Evolutionary conservation across 2,329 filamentous ascomycete species (phyloP).

Genomic region (Fusarium lyarnte): DNA sequence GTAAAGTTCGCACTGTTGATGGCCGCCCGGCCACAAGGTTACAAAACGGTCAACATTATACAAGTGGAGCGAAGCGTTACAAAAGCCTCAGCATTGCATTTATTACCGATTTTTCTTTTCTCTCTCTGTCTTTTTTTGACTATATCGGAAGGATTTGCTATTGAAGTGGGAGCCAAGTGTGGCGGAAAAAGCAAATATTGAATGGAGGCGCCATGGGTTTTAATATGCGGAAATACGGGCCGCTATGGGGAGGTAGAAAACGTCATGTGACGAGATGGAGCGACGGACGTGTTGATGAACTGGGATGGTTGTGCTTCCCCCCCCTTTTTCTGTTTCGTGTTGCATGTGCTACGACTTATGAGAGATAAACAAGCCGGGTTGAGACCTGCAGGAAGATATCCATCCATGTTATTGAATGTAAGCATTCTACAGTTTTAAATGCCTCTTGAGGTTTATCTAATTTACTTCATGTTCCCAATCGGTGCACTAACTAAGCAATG

Average conservation of each 20-base stretch:
- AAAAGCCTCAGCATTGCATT: constrained; percentile 34
- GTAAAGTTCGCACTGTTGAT: constrained; percentile 30
- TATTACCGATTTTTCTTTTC: constrained; percentile 8
- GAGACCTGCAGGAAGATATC: constrained; percentile 41
- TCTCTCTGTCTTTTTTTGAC: background rate
- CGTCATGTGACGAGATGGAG: constrained; percentile 14
- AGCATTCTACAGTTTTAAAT: constrained; percentile 2
- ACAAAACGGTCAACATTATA: constrained; percentile 6
- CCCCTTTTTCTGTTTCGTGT: constrained; percentile 31
- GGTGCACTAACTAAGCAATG: background rate
- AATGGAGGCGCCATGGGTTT: constrained; percentile 21
- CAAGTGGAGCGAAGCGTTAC: constrained; percentile 28
- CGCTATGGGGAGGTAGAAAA: constrained; percentile 19
- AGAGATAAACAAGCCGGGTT: constrained; percentile 42
- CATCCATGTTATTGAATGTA: constrained; percentile 36
- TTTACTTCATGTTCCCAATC: background rate
- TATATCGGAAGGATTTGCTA: constrained; percentile 7
- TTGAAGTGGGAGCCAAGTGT: constrained; percentile 14
- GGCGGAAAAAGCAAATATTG: constrained; percentile 29
- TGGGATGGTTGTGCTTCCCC: constrained; percentile 31
- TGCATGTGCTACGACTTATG: constrained; percentile 44
- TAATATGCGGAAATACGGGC: constrained; percentile 13
- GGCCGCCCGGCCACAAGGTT: background rate
- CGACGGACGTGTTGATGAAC: constrained; percentile 10
- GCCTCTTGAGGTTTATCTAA: background rate